Base-by-base conservation (phyloP, 2,329 filamentous ascomycete species). In the Neonectria sp. region DNA sequence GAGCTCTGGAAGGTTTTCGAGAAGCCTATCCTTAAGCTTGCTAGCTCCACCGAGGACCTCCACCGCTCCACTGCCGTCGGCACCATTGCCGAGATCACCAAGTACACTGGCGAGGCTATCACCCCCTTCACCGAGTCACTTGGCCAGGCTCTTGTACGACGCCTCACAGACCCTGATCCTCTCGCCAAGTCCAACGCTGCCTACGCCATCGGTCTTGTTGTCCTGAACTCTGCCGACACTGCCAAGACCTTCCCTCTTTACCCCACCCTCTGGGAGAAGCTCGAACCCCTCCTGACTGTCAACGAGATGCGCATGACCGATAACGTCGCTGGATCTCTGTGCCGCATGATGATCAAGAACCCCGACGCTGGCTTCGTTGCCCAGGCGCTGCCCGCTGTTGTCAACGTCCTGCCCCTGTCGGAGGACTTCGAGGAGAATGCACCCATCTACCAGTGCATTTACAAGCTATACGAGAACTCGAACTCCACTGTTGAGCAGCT, bases 351-450 rank as follows among this genome's bases (percentile, higher is more conserved):
- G 81, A 89, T 93, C 79, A 93, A 93, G 76, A 92, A 97, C 82
- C 92, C 93, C n/a, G 91, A 95, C 73, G 89, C 89, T 73, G 91
- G 97, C 11, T 95, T 95, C 21, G 88, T 97, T 60, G 83, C 88
- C 45, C 91, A 97, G 67, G 93, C 97, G 24, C 88, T 99, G 2
- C 95, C 95, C 29, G 90, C 90, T 1, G 84, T 98, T 31, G 88
- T 97, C 63, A 88, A 89, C 68, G 88, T 95, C 31, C 88, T 98
- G 43, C 96, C 96, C 11, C 86, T 98, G 69, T 93, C 93, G 81
- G 95, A 97, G 79, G 96, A 98, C 81, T 98, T 90, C 76, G 95
- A 98, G 82, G 96, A 98, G 89, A 98, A 99, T 83, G 93, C 94
- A 76, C 95, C 96, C 9, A 91, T 98, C 67, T 99, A 92, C 84